These are phyloP conservation scores for Colletotrichum eremochloae DNA, from an alignment of 2,329 filamentous ascomycete species.

Conservation along the genomic window DNA sequence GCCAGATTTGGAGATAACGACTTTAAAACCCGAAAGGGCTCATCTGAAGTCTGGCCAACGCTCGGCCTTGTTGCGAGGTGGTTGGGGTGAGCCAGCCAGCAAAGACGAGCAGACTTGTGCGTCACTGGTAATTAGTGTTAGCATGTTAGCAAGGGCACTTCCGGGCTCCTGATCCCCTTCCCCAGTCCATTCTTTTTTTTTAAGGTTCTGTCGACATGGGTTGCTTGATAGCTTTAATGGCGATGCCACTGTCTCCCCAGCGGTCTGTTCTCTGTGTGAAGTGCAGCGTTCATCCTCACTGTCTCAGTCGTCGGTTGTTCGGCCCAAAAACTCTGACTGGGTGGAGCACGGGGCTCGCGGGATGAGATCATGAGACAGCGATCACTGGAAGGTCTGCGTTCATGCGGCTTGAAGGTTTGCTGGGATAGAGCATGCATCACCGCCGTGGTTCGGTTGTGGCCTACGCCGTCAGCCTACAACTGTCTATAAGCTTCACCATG, in stretches of 20 bases:
- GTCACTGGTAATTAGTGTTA: conserved; percentile 10
- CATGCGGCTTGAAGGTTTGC: conserved; percentile 27
- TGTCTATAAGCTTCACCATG: conserved; percentile 3
- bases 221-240: conserved; percentile 31
- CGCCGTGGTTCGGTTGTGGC: conserved; percentile 9
- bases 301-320: conserved; percentile 30
- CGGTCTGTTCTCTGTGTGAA: conserved; percentile 35
- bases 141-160: too few species aligned
- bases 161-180: conserved; percentile 8
- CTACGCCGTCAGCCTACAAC: background rate
- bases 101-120: conserved; percentile 8
- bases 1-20: conserved; percentile 8
- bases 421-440: conserved; percentile 5
- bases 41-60: conserved; percentile 22
- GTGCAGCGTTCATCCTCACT: conserved; percentile 34
- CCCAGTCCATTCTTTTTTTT: background rate
- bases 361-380: conserved; percentile 15
- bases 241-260: conserved; percentile 31
- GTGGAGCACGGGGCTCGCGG: conserved; percentile 9
- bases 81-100: conserved; percentile 18
- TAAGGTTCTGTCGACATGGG: conserved; percentile 38
- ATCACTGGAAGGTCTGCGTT: conserved; percentile 18
- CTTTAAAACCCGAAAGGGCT: conserved; percentile 22
- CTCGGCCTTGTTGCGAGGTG: conserved; percentile 8
- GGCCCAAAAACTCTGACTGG: conserved; percentile 21